Base-by-base conservation (phyloP, 345 rosid species). In the Populus euphratica region DNA sequence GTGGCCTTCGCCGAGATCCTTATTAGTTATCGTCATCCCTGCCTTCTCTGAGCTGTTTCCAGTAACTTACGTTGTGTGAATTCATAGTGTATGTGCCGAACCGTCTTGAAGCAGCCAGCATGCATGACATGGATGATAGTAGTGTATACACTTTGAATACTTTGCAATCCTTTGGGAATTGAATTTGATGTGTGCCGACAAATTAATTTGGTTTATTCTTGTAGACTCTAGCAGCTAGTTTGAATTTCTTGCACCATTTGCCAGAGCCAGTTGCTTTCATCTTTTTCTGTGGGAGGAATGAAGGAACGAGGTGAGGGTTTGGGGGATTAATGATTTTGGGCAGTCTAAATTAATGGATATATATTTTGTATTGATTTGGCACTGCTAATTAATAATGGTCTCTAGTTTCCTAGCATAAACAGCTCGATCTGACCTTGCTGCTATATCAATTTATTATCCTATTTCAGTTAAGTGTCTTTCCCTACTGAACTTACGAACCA, bases 401-500 rank as follows among this genome's bases (percentile, higher is more conserved):
- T 36, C 23, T 61, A 52, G 64, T 49, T 21, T 5, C 23, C 16
- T 36, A 56, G 36, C 31, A 35, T 63, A 47, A 62, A 25, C 49
- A 63, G 35, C 29, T 27, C 65, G 27, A 0, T 25, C 27, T 44
- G 17, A 62, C 3, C 8, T 69, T 27, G 35, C 43, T 68, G 29
- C 13, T 2, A 41, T 41, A 41, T 10, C 44, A 41, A 9, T 41
- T 41, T 11, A 41, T 41, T 41, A 41, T 47, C 54, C 35, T 33
- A 33, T 72, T 38, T 21, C 14, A 69, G 59, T 56, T 13, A 76
- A 80, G 21, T 36, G 43, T 13, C 47, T 84, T 80, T 47, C 70
- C 62, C 12, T 31, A 64, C 56, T 74, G 81, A 75, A 54, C 56
- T 80, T 65, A 83, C 77, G 44, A 61, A 71, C 79, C 94, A 96